phyloP scores from a whole-genome alignment of 164 flowering plant species.

The Macadamia tetraphylla region DNA sequence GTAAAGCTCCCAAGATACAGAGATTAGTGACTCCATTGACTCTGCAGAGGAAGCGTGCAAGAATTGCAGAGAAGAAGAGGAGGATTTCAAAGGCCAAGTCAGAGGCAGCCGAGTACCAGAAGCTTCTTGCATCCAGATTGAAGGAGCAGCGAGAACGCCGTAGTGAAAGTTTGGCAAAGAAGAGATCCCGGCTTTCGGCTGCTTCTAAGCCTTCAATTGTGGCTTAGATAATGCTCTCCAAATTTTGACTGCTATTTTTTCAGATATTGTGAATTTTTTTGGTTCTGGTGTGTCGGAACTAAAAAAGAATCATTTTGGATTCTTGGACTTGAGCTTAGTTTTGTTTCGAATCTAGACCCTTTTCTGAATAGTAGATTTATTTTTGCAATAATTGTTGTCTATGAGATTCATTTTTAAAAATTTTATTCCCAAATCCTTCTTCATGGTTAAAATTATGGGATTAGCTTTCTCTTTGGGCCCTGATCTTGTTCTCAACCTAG shows the following conservation, averaged over 20 bases:
- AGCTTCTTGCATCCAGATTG: conserved; percentile 38
- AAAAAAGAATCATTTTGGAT: no score
- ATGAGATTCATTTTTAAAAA: no score
- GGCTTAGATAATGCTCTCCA: conserved; percentile 14
- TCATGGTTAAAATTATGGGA: no score
- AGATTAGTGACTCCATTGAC: conserved; percentile 51
- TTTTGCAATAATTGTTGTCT: no score
- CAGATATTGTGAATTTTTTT: no score
- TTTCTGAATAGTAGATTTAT: no score
- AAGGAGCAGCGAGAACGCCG: conserved; percentile 46
- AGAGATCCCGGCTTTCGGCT: conserved; percentile 38
- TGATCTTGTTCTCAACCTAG: no score
- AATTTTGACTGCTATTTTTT: background rate
- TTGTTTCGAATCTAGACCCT: no score
- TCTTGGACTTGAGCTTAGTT: no score
- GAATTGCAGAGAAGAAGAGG: conserved; percentile 47
- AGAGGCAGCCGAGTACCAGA: conserved; percentile 44
- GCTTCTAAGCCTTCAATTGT: conserved; percentile 36
- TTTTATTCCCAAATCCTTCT: no score
- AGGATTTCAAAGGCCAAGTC: conserved; percentile 43
- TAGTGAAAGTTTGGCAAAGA: conserved; percentile 46
- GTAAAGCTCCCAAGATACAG: conserved; percentile 44
- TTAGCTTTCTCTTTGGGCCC: no score
- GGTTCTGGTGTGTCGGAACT: no score
- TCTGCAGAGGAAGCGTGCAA: conserved; percentile 41